Evolutionary conservation across 805 yeast species (phyloP).

Genomic region (Yamadazyma takamatsuzukensis): DNA sequence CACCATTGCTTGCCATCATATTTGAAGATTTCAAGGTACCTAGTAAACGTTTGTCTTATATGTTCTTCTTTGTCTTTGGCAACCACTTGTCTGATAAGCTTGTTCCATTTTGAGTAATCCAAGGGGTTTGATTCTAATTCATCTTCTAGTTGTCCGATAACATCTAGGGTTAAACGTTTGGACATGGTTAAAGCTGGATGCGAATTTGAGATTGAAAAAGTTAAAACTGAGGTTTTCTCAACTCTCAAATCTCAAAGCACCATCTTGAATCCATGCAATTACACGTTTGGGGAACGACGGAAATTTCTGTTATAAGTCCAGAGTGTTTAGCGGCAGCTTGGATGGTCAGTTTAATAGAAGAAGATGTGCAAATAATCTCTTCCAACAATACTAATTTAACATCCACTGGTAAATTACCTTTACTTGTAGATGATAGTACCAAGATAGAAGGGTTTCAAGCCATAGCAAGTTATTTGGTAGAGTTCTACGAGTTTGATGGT

Average conservation of each 20-base stretch:
- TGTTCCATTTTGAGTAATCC: constrained; percentile 55
- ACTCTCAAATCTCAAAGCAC: too few relatives aligned
- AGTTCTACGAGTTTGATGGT: neutral
- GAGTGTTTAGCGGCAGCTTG: constrained; percentile 48
- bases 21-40: constrained; percentile 63
- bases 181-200: too few relatives aligned
- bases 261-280: too few relatives aligned
- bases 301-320: constrained; percentile 46
- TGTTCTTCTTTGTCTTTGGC: constrained; percentile 57
- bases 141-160: constrained; percentile 58
- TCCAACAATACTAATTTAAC: constrained; percentile 59
- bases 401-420: constrained; percentile 48
- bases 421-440: constrained; percentile 22
- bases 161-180: constrained; percentile 39
- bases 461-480: constrained; percentile 10
- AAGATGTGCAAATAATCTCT: constrained; percentile 36
- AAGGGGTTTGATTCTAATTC: constrained; percentile 49
- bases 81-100: constrained; percentile 46
- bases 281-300: constrained; percentile 52
- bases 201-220: too few relatives aligned
- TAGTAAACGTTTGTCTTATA: constrained; percentile 55
- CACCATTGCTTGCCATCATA: constrained; percentile 66
- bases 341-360: constrained; percentile 29
- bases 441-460: constrained; percentile 18
- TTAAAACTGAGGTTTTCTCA: too few relatives aligned